Evolutionary conservation across 257 asterid genomes (phyloP).

Genomic region (Fraxinus excelsior): DNA sequence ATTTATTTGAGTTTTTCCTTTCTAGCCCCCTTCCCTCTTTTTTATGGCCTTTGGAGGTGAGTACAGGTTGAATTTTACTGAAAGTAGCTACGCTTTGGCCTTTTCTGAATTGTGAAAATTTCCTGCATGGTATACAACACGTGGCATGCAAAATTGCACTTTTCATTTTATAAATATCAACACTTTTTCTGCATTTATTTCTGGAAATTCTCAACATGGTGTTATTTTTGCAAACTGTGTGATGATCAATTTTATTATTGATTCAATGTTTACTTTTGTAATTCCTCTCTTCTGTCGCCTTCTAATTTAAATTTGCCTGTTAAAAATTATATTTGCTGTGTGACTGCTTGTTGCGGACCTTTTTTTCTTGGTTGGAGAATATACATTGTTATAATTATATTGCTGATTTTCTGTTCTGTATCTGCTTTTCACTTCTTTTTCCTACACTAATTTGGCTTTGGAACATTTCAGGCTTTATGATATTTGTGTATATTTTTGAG

Average conservation of each 20-base stretch:
- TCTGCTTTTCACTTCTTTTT: not conserved
- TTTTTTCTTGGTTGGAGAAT: not conserved
- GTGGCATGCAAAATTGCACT: not conserved
- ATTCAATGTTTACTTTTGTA: no score
- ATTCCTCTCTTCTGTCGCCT: not conserved
- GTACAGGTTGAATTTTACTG: no score
- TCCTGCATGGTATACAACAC: not conserved
- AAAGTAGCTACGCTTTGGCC: not conserved
- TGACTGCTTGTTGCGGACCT: not conserved
- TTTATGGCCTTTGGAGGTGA: not conserved
- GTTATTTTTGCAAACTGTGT: not conserved
- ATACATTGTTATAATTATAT: not conserved
- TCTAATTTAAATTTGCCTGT: not conserved
- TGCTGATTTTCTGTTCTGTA: not conserved
- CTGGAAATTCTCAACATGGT: not conserved
- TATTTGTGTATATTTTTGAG: constrained; percentile 76
- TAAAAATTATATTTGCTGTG: not conserved
- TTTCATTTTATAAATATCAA: not conserved
- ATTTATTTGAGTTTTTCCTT: not conserved
- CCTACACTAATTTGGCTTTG: constrained; percentile 17
- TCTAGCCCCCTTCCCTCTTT: not conserved
- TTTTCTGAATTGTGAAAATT: not conserved
- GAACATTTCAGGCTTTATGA: constrained; percentile 76
- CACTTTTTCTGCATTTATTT: not conserved
- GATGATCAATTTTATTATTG: not conserved